Base-by-base conservation (phyloP, 176 grass and related monocot genomes). In the Eremochloa ophiuroides region DNA sequence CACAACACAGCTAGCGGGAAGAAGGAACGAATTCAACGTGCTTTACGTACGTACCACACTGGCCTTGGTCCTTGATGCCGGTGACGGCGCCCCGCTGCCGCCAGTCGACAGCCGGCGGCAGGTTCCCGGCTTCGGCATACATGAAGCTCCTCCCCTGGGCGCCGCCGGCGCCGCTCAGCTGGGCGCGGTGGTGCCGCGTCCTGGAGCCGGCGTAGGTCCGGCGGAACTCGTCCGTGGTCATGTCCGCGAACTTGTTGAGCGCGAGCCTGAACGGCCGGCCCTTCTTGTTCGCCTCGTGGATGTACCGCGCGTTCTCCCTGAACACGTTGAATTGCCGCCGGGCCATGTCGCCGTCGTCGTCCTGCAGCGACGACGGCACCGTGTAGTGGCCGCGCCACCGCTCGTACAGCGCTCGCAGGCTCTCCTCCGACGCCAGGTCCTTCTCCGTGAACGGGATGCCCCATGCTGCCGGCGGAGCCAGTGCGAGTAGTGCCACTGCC, bases 191-290 rank as follows among this genome's bases (percentile, higher is more conserved):
- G 72, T 79, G 84, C 0, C 38, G 51, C 12, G 58, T 35, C 82
- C 83, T 76, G 46, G 82, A 82, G 3, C 94, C 89, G 7, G 86
- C 82, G 46, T 90, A 94, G 3, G 75, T 88, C 5, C 82, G 79
- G 23, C 69, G 77, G 44, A 94, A 94, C 89, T 97, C 91, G 27
- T 97, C 84, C 11, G 46, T 84, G 4, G 89, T 88, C 91, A 93
- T 81, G 91, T 97, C 94, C 15, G 78, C 91, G 69, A 97, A 97
- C 86, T 97, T 94, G 82, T 97, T 97, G 7, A 94, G 66, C 15
- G 75, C 84, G n/a, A 97, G 88, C 79, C 84, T 82, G 81, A 88
- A 97, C 6, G 91, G 75, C 50, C 78, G 70, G 65, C 63, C 87
- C 67, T 58, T 78, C 75, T 84, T 86, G 85, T 97, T 91, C 23